A percentile compares a stretch with the other conserved stretches of the same genome.
These are phyloP conservation scores for Gracilaria gracilis DNA, from an alignment of 23 red algal genomes.

Conservation along the genomic window DNA sequence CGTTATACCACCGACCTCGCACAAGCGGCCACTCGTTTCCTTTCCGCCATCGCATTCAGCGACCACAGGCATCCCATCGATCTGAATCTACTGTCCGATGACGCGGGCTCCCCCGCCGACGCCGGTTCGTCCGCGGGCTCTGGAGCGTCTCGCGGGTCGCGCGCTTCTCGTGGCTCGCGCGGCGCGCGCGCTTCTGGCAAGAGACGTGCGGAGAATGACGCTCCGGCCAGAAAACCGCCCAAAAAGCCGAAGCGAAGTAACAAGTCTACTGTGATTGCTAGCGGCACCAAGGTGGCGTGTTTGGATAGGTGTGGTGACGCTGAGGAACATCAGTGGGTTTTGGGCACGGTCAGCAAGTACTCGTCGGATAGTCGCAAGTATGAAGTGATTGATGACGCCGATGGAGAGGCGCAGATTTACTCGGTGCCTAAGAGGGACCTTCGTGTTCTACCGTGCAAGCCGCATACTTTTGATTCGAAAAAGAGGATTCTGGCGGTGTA, in stretches of 20 bases:
- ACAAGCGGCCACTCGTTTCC: conserved; percentile 40
- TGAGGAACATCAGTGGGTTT: conserved; percentile 82
- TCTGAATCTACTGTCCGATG: conserved; percentile 59
- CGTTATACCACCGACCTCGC: conserved; percentile 61
- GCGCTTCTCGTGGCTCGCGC: conserved; percentile 1
- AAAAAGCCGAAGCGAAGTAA: conserved; percentile 41
- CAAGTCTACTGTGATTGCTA: conserved; percentile 56
- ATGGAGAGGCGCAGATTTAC: conserved; percentile 82
- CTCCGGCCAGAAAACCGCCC: conserved; percentile 40
- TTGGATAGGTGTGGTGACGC: conserved; percentile 59
- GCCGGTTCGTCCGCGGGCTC: conserved; percentile 48
- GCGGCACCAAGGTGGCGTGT: conserved; percentile 89
- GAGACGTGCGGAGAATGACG: conserved; percentile 2
- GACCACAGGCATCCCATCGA: conserved; percentile 71
- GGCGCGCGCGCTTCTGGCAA: neutral
- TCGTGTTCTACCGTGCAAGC: conserved; percentile 63
- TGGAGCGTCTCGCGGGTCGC: conserved; percentile 22
- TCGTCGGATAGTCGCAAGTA: conserved; percentile 77
- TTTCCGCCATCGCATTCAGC: conserved; percentile 78
- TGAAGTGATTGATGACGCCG: conserved; percentile 80
- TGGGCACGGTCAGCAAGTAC: conserved; percentile 82
- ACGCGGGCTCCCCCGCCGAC: conserved; percentile 43
- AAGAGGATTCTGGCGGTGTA: conserved; percentile 89
- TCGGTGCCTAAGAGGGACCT: conserved; percentile 58
- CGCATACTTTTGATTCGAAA: conserved; percentile 48